phyloP scores from a whole-genome alignment of 306 rosid genomes.

The Prunus dulcis region DNA sequence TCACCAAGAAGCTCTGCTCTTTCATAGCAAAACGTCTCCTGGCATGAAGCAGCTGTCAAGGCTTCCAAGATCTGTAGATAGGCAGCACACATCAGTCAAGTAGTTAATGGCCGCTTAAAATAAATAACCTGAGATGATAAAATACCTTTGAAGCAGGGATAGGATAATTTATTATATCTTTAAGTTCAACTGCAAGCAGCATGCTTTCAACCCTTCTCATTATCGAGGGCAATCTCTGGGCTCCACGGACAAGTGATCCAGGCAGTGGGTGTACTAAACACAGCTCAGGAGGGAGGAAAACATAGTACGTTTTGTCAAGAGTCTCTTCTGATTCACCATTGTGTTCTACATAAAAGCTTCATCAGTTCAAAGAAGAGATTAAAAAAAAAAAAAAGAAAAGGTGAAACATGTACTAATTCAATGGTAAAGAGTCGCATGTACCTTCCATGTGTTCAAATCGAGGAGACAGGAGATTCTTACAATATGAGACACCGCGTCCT shows the following conservation, averaged over 20 bases:
- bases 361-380: slow-evolving; percentile 7
- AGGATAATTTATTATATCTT: slow-evolving; percentile 59
- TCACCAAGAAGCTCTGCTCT: slow-evolving; percentile 99
- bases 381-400: slow-evolving; percentile 9
- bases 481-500: slow-evolving; percentile 98
- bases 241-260: slow-evolving; percentile 96
- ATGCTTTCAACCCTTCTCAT: slow-evolving; percentile 99
- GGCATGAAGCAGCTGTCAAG: slow-evolving; percentile 98
- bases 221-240: slow-evolving; percentile 95
- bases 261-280: slow-evolving; percentile 91
- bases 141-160: slow-evolving; percentile 76
- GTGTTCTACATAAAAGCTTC: slow-evolving; percentile 39
- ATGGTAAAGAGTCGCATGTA: slow-evolving; percentile 30
- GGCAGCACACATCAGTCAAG: slow-evolving; percentile 20
- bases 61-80: slow-evolving; percentile 90
- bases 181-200: slow-evolving; percentile 90
- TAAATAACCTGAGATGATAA: slow-evolving; percentile 22
- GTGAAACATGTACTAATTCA: slow-evolving; percentile 7
- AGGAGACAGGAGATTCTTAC: slow-evolving; percentile 96
- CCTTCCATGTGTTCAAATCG: slow-evolving; percentile 91
- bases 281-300: slow-evolving; percentile 92
- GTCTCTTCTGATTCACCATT: slow-evolving; percentile 78
- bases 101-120: slow-evolving; percentile 20
- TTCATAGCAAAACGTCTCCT: slow-evolving; percentile 98
- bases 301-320: slow-evolving; percentile 91